Percentiles rank a stretch among this genome's conserved stretches.
phyloP scores from a whole-genome alignment of 306 rosid genomes.

The Albizia julibrissin region DNA sequence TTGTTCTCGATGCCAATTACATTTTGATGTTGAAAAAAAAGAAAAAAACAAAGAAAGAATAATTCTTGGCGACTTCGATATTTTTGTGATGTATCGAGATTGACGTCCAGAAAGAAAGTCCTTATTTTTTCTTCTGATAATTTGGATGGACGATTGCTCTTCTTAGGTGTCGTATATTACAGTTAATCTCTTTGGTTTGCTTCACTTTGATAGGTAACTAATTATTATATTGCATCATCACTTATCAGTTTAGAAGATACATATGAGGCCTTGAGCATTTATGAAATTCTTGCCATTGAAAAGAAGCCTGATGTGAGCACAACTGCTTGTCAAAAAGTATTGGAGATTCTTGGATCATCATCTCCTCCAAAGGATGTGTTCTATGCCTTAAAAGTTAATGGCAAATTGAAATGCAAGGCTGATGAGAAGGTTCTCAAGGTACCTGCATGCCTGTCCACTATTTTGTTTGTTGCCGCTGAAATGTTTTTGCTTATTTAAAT shows the following conservation, averaged over 20 bases:
- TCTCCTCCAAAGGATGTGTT: slow-evolving; percentile 68
- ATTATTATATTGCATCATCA: slow-evolving; percentile 17
- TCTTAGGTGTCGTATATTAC: not conserved
- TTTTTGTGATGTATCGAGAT: not conserved
- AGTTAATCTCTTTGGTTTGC: not conserved
- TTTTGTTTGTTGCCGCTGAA: slow-evolving; percentile 24
- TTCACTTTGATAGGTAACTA: slow-evolving; percentile 8
- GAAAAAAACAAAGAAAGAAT: not conserved
- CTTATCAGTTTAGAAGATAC: slow-evolving; percentile 78
- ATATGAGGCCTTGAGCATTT: slow-evolving; percentile 73
- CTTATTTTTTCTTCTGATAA: not conserved
- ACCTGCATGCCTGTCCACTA: slow-evolving; percentile 20
- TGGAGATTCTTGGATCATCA: slow-evolving; percentile 60
- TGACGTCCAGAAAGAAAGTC: not conserved
- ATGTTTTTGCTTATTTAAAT: slow-evolving; percentile 19
- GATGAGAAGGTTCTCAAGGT: slow-evolving; percentile 64
- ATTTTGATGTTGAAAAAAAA: not conserved
- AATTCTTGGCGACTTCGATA: not conserved
- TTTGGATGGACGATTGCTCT: not conserved
- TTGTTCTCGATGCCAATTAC: not conserved
- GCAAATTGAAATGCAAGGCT: slow-evolving; percentile 66
- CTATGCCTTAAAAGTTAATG: slow-evolving; percentile 70
- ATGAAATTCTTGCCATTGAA: slow-evolving; percentile 68
- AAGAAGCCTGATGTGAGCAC: slow-evolving; percentile 57
- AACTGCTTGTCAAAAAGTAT: slow-evolving; percentile 59